Evolutionary conservation across 176 grass and related monocot genomes (phyloP).

Genomic region (Musa schizocarpa): DNA sequence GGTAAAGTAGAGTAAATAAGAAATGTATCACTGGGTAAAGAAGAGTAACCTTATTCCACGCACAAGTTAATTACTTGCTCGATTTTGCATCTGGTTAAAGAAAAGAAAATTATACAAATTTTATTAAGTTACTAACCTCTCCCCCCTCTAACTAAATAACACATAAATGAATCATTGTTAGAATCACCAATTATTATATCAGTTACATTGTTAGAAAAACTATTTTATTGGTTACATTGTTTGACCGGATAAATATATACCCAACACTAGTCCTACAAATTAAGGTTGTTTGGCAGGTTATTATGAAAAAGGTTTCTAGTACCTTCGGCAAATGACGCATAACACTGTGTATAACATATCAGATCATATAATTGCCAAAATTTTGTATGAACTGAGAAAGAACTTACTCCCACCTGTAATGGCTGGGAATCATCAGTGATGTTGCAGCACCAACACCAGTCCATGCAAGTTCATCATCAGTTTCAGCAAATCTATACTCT

Average conservation of each 20-base stretch:
- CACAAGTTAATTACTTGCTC: too few relatives aligned
- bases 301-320: not conserved
- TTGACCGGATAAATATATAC: not conserved
- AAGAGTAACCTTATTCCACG: too few relatives aligned
- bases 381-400: not conserved
- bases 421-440: not conserved
- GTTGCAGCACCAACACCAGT: not conserved
- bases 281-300: slow-evolving; percentile 1
- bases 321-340: not conserved
- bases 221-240: not conserved
- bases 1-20: too few relatives aligned
- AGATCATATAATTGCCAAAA: not conserved
- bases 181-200: too few relatives aligned
- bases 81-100: too few relatives aligned
- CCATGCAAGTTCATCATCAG: slow-evolving; percentile 77
- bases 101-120: too few relatives aligned
- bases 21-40: too few relatives aligned
- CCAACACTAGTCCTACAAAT: not conserved
- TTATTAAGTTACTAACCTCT: too few relatives aligned
- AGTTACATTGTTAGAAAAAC: too few relatives aligned
- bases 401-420: not conserved
- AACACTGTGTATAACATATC: not conserved
- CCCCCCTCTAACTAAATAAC: too few relatives aligned
- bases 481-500: slow-evolving; percentile 81
- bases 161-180: too few relatives aligned